Conservation (phyloP, 2,329 filamentous ascomycete species). For the Albifimbria verrucaria region DNA sequence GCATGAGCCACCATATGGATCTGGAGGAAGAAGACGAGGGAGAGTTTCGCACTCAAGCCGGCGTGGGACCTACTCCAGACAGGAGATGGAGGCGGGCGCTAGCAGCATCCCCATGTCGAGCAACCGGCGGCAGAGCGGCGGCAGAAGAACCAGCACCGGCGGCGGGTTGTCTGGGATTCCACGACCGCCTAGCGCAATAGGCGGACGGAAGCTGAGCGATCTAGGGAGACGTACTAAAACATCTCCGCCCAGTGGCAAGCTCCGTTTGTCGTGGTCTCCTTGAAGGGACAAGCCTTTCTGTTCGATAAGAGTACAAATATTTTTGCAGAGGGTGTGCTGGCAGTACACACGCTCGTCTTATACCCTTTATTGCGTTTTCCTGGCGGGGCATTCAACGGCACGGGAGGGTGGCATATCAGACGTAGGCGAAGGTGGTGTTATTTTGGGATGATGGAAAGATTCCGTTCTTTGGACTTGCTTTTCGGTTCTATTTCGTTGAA, state of each 20-base stretch:
- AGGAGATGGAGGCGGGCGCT: slow-evolving; percentile 37
- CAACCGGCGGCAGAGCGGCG: slow-evolving; percentile 40
- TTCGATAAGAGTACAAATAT: slow-evolving; percentile 4
- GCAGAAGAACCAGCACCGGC: slow-evolving; percentile 40
- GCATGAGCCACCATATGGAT: slow-evolving; percentile 51
- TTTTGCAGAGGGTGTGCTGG: slow-evolving; percentile 8
- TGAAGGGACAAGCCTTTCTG: background rate
- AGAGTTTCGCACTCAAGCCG: slow-evolving; percentile 51
- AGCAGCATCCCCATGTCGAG: slow-evolving; percentile 45
- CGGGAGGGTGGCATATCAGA: slow-evolving; percentile 20
- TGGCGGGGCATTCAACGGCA: slow-evolving; percentile 15
- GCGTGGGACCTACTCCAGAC: slow-evolving; percentile 49
- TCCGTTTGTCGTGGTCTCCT: background rate
- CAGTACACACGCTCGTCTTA: slow-evolving; percentile 1
- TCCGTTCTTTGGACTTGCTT: slow-evolving; percentile 15
- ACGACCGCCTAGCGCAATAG: slow-evolving; percentile 27
- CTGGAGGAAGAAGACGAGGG: slow-evolving; percentile 39
- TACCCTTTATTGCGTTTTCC: slow-evolving; percentile 15
- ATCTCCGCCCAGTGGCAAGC: background rate
- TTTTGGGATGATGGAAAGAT: slow-evolving; percentile 27
- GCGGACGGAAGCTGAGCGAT: slow-evolving; percentile 41
- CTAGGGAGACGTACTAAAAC: slow-evolving; percentile 54
- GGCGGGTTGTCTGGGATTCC: slow-evolving; percentile 13
- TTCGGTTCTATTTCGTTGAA: slow-evolving; percentile 8
- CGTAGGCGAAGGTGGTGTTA: slow-evolving; percentile 26